These are phyloP conservation scores for Fusarium illudens DNA, from an alignment of 2,329 filamentous ascomycete genomes.

Conservation along the genomic window DNA sequence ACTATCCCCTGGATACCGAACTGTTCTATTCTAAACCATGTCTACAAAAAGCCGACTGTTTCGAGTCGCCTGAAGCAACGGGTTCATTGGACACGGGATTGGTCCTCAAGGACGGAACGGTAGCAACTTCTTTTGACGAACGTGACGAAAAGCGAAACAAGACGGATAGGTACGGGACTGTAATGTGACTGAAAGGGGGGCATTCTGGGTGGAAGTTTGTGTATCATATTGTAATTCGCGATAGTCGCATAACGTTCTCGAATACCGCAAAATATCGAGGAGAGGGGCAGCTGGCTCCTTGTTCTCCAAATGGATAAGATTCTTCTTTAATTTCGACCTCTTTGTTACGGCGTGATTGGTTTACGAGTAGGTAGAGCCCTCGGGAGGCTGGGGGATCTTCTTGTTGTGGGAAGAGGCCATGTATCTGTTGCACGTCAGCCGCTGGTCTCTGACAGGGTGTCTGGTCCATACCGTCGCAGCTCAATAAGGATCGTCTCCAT, in stretches of 20 bases:
- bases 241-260: slow-evolving; percentile 29
- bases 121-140: slow-evolving; percentile 33
- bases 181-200: slow-evolving; percentile 31
- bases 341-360: neutral
- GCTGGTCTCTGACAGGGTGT: neutral
- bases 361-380: slow-evolving; percentile 70
- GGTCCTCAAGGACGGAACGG: slow-evolving; percentile 6
- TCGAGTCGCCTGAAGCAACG: slow-evolving; percentile 10
- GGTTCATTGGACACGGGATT: slow-evolving; percentile 9
- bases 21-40: slow-evolving; percentile 23
- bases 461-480: slow-evolving; percentile 70
- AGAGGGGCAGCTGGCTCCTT: slow-evolving; percentile 31
- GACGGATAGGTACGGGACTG: slow-evolving; percentile 21
- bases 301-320: slow-evolving; percentile 11
- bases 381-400: slow-evolving; percentile 92
- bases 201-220: slow-evolving; percentile 30
- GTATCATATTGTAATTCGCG: slow-evolving; percentile 43
- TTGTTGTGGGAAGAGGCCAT: slow-evolving; percentile 94
- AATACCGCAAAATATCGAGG: slow-evolving; percentile 18
- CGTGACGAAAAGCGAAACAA: slow-evolving; percentile 34
- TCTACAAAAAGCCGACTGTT: slow-evolving; percentile 21
- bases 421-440: slow-evolving; percentile 64
- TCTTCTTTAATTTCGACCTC: slow-evolving; percentile 19
- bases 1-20: slow-evolving; percentile 16
- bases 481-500: slow-evolving; percentile 95